Evolutionary conservation across 164 flowering plant species (phyloP), one percentile per base, ranked within the genome.

Genomic region (Umbilicus rupestris): DNA sequence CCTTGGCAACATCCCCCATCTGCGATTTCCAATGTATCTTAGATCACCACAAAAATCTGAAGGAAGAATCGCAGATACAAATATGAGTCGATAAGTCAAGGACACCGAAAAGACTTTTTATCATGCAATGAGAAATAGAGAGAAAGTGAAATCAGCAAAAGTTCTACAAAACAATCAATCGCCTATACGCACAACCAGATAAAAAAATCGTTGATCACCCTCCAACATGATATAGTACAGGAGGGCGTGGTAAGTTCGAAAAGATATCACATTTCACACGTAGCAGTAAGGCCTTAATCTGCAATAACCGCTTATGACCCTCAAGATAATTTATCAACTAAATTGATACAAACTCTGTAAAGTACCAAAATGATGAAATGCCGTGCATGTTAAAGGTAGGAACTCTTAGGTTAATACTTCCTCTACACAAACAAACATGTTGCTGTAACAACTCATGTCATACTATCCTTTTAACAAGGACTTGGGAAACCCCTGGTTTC

Each of bases 1-100:
- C 99, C 87, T 91, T 94, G n/a, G 83, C 93, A 24, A 85, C 86
- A n/a, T 94, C 96, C 63, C 80, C 97, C 97, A 94, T 91, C 87
- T 84, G 77, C 66, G 72, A 33, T 26, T 52, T 19, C 19, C 20
- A 44, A 64, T n/a, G 6, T 17, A 57, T 16, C 16, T 64, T 31
- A 63, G 5, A 22, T 52, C 58, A 24, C 58, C 15, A 24, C 58
- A 52, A 10, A 22, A 24, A 24, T 17, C 9, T 8, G 3, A 24
- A 24, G 14, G 14, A 24, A 50, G 30, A 50, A 3, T 24, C 24
- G 30, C 29, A 24, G 29, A 50, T 24, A 12, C 5, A 3, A 12
- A n/a, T n/a, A n/a, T n/a, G n/a, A n/a, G n/a, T n/a, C n/a, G n/a
- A n/a, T n/a, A n/a, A n/a, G n/a, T n/a, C n/a, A n/a, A n/a, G n/a